Evolutionary conservation across 371 early-diverging fungal genomes (phyloP), one percentile per base, ranked within the genome.

Genomic region (Mucor circinelloides): DNA sequence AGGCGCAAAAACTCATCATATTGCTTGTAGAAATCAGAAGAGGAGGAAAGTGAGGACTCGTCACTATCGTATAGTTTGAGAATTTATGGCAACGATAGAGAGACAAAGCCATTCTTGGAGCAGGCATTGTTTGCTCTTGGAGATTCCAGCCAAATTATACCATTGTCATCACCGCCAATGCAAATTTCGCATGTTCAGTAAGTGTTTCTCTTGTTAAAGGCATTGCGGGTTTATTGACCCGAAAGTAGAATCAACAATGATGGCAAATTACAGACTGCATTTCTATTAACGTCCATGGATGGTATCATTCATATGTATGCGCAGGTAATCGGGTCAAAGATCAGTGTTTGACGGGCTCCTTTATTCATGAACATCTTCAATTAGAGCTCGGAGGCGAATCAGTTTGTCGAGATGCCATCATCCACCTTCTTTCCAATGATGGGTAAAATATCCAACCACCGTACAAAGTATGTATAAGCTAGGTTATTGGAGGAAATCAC

Each of bases 121-220:
- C 73, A 79, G 38, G 70, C 79, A 3, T 71, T 83, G 0, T 74
- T 77, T 56, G 63, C 64, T 0, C 71, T 79, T 25, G 64, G 66
- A 36, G 74, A 77, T 62, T 59, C 52, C 9, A 34, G 60, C 34
- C 86, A 86, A 65, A 60, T 74, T 15, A 84, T 86, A 32, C 66
- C 73, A 5, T 32, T 86, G 12, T 27, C 62, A 8, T 60, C 72
- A 60, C 72, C 84, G 21, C 86, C 86, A 13, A 82, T 79, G 81
- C 85, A 86, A 32, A 63, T 86, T 21, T 61, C 74, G 6, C 85
- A 86, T 60, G 72, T 74, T 0, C 61, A 62, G 84, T 83, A 77
- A 74, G 32, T 21, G 13, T 56, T 15, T 6, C 8, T 28, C 17
- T 30, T 15, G 25, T 10, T 2, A 3, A 28, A 15, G 15, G 2